A percentile compares a stretch with the other conserved stretches of the same genome.
These are phyloP conservation scores for Flagelloscypha sp. DNA, from an alignment of 768 basidiomycete genomes.

Conservation along the genomic window DNA sequence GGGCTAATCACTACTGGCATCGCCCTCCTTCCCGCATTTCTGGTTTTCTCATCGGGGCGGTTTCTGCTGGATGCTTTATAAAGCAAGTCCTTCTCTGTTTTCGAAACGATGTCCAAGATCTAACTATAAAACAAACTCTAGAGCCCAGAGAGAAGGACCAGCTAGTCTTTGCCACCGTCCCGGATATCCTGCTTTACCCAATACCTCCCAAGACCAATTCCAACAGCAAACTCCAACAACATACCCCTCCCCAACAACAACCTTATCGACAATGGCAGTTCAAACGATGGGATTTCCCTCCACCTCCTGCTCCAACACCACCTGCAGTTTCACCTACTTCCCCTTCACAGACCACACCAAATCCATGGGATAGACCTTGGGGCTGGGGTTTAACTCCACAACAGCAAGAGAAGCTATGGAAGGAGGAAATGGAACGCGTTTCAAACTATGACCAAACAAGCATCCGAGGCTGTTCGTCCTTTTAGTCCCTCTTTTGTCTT, in stretches of 20 bases:
- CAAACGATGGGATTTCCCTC: conserved; percentile 5
- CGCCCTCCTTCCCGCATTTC: conserved; percentile 57
- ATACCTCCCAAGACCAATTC: no score
- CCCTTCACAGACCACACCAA: neutral
- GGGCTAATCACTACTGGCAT: no score
- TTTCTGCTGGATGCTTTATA: conserved; percentile 18
- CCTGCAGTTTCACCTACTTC: neutral
- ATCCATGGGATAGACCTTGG: conserved; percentile 4
- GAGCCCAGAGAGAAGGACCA: no score
- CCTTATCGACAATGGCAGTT: no score
- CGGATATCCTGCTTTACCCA: no score
- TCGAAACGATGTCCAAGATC: conserved; percentile 7
- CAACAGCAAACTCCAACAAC: no score
- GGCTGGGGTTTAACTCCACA: conserved; percentile 3
- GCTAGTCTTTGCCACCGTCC: no score
- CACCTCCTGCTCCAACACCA: neutral
- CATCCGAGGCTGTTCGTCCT: conserved; percentile 39
- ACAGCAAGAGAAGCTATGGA: conserved; percentile 28
- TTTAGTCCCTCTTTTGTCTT: neutral
- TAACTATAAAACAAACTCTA: no score
- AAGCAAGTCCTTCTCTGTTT: no score
- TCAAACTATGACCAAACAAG: conserved; percentile 37
- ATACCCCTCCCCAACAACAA: no score
- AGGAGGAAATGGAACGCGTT: conserved; percentile 40
- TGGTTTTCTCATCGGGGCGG: conserved; percentile 63